phyloP scores from a whole-genome alignment of 2,329 filamentous ascomycete species.

The Phyllosticta capitalensis region DNA sequence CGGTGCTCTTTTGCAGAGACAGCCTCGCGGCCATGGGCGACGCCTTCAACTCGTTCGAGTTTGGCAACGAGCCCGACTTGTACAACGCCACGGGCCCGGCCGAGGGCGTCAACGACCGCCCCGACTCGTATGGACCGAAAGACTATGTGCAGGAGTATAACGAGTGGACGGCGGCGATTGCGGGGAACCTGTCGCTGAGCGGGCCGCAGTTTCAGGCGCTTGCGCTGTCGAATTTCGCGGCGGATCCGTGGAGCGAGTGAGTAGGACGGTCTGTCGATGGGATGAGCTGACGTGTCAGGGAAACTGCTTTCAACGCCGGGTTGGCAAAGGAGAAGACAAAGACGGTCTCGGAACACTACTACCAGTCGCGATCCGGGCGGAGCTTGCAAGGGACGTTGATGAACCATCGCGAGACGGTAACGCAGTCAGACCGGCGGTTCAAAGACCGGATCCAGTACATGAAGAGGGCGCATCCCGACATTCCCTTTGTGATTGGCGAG shows the following conservation, averaged over 20 bases:
- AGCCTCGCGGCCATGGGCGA: slow-evolving; percentile 1
- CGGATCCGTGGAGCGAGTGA: background rate
- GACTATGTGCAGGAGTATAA: slow-evolving; percentile 1
- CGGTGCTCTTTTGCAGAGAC: background rate
- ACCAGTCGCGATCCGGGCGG: background rate
- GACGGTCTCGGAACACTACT: slow-evolving; percentile 2
- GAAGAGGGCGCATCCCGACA: background rate
- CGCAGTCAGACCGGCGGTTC: background rate
- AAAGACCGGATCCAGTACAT: slow-evolving; percentile 5
- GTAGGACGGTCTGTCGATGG: background rate
- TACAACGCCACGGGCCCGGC: background rate
- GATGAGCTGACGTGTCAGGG: background rate
- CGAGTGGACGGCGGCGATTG: background rate
- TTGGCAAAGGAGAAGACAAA: background rate
- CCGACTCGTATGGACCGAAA: background rate
- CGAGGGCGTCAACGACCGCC: background rate
- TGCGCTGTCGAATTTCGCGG: slow-evolving; percentile 1
- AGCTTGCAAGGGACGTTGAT: background rate
- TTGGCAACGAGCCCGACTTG: slow-evolving; percentile 4
- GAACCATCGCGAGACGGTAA: background rate
- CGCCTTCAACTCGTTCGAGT: background rate
- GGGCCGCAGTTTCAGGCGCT: slow-evolving; percentile 1
- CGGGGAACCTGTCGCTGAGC: background rate
- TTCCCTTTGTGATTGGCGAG: slow-evolving; percentile 4
- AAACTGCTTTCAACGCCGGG: background rate